Evolutionary conservation across 2,329 filamentous ascomycete genomes (phyloP), one percentile per base, ranked within the genome.

Genomic region (Aspergillus latus): DNA sequence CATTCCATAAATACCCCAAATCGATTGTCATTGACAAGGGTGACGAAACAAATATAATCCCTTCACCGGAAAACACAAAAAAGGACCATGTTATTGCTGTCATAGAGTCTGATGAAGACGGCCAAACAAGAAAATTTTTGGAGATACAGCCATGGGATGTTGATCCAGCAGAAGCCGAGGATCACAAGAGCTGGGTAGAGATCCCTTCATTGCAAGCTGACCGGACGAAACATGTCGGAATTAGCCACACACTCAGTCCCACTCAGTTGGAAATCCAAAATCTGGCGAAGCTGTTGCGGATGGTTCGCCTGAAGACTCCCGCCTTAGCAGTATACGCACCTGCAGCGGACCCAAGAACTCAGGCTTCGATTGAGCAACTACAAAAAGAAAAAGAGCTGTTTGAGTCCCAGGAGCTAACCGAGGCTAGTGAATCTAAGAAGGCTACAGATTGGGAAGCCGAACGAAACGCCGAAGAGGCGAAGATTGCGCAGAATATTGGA

Each of bases 111-210:
- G 80, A 84, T 21, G 75, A 81, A 15, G 75, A 82, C 1, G 81
- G 84, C 45, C 78, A 79, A 0, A 59, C 79, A 4, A 80, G 79
- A 54, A 82, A 86, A 59, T 88, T 88, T 8, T 79, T 97, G 13
- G 92, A 97, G 70, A 88, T 96, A 32, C 94, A 97, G 73, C 82
- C 88, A 28, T 92, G 91, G 84, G 88, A 94, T 71, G 78, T 87
- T 3, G 86, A 90, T 59, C 82, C 85, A n/a, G 84, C 83, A 6
- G 86, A 90, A 64, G 79, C 76, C 13, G 81, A 83, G 52, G 56
- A 75, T 72, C 75, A 72, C 77, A 81, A 69, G 88, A 81, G 64
- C 66, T 93, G 80, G 84, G 78, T 87, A 56, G 66, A 71, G 8
- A 67, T 77, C 55, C 74, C 74, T 3, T 59, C 62, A 3, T 42